Evolutionary conservation across 2,329 filamentous ascomycete genomes (phyloP).

Genomic region (Trichoderma asperellum): DNA sequence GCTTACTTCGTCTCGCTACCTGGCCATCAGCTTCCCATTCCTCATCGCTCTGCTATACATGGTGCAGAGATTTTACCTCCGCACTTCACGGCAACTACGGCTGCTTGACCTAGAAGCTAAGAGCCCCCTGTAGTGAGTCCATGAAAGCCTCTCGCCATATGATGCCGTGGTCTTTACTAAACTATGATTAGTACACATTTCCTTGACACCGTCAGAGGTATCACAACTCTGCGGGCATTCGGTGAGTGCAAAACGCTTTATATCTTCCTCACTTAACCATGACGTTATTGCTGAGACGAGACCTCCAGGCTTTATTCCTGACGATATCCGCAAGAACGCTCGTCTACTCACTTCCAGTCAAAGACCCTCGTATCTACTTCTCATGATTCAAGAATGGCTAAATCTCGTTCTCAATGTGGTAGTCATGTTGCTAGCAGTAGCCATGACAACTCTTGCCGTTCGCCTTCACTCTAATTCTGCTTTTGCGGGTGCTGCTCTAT

Average conservation of each 20-base stretch:
- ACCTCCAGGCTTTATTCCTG: neutral
- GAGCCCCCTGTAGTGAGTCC: conserved; percentile 44
- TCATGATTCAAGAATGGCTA: conserved; percentile 53
- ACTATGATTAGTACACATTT: conserved; percentile 19
- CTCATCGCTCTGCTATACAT: neutral
- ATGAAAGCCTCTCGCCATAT: neutral
- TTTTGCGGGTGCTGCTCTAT: neutral
- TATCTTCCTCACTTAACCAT: neutral
- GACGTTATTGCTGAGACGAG: conserved; percentile 7
- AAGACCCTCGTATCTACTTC: conserved; percentile 44
- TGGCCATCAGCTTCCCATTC: neutral
- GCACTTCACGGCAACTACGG: conserved; percentile 59
- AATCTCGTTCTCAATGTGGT: conserved; percentile 25
- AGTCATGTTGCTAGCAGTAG: conserved; percentile 24
- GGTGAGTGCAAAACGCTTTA: conserved; percentile 17
- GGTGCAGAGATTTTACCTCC: conserved; percentile 41
- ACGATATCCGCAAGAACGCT: neutral
- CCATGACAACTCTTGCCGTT: conserved; percentile 5
- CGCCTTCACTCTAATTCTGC: neutral
- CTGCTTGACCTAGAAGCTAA: conserved; percentile 59
- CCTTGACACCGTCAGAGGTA: conserved; percentile 24
- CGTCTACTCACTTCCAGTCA: conserved; percentile 43
- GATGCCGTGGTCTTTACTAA: neutral
- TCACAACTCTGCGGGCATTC: conserved; percentile 29
- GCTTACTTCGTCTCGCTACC: conserved; percentile 35